These are phyloP conservation scores for Eutrema salsugineum DNA, from an alignment of 441 rosid species.

Conservation along the genomic window DNA sequence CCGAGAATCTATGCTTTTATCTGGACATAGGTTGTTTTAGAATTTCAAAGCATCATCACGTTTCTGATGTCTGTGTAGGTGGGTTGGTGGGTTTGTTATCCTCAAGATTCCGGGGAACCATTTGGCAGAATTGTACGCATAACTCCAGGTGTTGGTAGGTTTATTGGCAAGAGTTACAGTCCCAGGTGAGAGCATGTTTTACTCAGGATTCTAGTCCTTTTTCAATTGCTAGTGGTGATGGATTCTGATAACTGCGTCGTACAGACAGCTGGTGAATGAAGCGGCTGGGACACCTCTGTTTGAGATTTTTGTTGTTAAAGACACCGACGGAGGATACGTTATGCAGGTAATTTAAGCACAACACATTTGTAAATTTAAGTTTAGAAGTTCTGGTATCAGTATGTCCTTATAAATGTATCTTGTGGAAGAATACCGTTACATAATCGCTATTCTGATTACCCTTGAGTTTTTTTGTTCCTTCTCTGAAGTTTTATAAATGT, in stretches of 20 bases:
- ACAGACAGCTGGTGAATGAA: slow-evolving; percentile 79
- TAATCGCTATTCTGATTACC: neutral
- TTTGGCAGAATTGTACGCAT: slow-evolving; percentile 80
- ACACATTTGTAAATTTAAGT: neutral
- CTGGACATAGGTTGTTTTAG: neutral
- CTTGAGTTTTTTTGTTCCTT: neutral
- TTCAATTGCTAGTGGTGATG: neutral
- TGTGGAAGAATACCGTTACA: neutral
- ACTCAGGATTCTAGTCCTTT: neutral
- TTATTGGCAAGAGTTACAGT: slow-evolving; percentile 81
- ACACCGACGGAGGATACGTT: slow-evolving; percentile 53
- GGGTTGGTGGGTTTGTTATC: slow-evolving; percentile 98
- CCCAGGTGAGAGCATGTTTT: slow-evolving; percentile 55
- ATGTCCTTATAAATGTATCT: neutral
- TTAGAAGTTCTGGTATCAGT: neutral
- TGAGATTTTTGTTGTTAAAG: slow-evolving; percentile 88
- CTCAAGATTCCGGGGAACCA: slow-evolving; percentile 77
- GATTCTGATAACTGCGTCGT: slow-evolving; percentile 27
- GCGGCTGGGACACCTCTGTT: slow-evolving; percentile 86
- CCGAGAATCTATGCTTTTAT: neutral
- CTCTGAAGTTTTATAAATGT: neutral
- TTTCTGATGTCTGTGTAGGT: slow-evolving; percentile 43
- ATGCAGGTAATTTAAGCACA: slow-evolving; percentile 62
- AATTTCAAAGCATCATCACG: neutral
- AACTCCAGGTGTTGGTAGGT: slow-evolving; percentile 87